Evolutionary conservation across 331 rosid species (phyloP).

Genomic region (Malus hybrid): DNA sequence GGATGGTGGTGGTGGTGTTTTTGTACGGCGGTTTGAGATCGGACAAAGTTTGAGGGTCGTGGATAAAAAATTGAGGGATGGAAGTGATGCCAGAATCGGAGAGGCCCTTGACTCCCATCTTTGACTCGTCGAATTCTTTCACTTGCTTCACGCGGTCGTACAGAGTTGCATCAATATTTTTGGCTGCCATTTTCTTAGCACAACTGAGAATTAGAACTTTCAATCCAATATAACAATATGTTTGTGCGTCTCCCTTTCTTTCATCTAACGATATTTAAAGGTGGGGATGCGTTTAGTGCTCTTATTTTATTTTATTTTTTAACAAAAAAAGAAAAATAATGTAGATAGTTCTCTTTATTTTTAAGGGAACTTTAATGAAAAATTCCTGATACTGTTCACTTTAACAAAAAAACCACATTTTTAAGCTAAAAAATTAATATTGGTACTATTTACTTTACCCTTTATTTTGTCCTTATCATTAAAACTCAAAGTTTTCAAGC

Average conservation of each 20-base stretch:
- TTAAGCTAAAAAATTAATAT: no score
- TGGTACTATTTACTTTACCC: no score
- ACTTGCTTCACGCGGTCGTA: constrained; percentile 29
- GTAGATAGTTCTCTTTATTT: no score
- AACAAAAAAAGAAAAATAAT: no score
- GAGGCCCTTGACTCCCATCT: constrained; percentile 46
- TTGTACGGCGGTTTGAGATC: constrained; percentile 12
- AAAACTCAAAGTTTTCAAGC: no score
- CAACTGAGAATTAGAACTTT: background rate
- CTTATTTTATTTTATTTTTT: background rate
- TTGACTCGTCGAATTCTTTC: constrained; percentile 38
- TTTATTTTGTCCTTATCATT: no score
- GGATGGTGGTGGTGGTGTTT: background rate
- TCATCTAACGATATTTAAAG: background rate
- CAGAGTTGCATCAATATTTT: background rate
- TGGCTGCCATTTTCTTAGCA: constrained; percentile 6
- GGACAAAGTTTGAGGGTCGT: constrained; percentile 25
- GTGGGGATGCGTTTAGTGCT: background rate
- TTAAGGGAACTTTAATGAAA: no score
- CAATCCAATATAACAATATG: no score
- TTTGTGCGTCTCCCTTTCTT: background rate
- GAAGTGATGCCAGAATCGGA: constrained; percentile 41
- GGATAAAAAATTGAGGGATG: constrained; percentile 34
- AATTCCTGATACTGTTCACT: no score
- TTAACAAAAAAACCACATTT: no score